A percentile compares a stretch with the other conserved stretches of the same genome.
Conservation (phyloP, 108 stramenopile species). For the Cyclotella kingstonii region DNA sequence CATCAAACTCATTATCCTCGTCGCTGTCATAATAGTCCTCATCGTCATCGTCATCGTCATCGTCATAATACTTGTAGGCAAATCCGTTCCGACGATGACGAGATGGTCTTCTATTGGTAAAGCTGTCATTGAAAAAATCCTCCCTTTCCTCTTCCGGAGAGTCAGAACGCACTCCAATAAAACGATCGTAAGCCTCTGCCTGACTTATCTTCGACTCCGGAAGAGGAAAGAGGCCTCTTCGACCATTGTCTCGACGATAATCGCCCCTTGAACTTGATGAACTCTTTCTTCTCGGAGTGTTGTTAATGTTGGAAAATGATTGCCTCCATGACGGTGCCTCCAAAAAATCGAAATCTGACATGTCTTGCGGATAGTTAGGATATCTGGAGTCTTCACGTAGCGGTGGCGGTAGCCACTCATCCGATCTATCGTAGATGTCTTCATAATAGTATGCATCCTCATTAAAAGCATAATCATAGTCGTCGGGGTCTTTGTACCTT, state of each 20-base stretch:
- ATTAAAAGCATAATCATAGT: conserved; percentile 7
- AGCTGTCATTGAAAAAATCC: conserved; percentile 19
- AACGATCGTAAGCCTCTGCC: conserved; percentile 38
- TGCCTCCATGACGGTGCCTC: conserved; percentile 4
- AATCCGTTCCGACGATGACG: conserved; percentile 53
- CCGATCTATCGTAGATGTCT: background rate
- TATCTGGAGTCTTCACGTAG: no score
- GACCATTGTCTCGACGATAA: conserved; percentile 2
- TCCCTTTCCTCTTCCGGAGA: background rate
- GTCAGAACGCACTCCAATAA: conserved; percentile 30
- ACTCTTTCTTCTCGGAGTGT: no score
- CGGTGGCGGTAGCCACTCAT: no score
- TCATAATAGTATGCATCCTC: background rate
- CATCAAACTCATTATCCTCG: conserved; percentile 44
- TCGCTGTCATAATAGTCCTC: conserved; percentile 50
- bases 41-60: conserved; percentile 39
- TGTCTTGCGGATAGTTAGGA: no score
- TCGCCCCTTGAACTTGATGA: no score
- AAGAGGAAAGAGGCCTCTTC: conserved; percentile 11
- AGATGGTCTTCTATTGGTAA: conserved; percentile 9
- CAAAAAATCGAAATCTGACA: no score
- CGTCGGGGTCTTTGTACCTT: conserved; percentile 5
- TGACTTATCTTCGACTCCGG: conserved; percentile 13
- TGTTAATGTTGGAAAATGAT: no score
- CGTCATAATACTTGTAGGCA: conserved; percentile 58